These are phyloP conservation scores for Geosiphon pyriformis DNA, from an alignment of 192 early-diverging fungal genomes.

Conservation along the genomic window DNA sequence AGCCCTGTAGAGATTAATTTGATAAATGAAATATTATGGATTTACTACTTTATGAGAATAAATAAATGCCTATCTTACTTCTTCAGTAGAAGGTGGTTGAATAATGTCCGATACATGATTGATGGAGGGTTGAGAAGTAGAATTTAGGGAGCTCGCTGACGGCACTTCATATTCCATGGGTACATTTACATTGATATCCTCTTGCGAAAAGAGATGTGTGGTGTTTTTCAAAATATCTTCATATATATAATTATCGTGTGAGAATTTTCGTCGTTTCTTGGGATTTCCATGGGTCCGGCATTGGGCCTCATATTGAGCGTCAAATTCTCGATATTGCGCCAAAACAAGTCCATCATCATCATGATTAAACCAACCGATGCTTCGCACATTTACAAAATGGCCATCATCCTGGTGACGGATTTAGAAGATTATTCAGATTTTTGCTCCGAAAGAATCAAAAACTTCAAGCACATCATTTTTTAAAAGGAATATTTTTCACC, in stretches of 20 bases:
- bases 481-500: constrained; percentile 32
- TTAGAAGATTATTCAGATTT: neutral
- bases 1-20: constrained; percentile 16
- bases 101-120: too few relatives aligned
- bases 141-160: constrained; percentile 20
- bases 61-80: too few relatives aligned
- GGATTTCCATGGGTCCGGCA: neutral
- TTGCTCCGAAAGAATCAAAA: neutral
- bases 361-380: constrained; percentile 57
- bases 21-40: neutral
- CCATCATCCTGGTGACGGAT: constrained; percentile 41
- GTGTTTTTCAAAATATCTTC: constrained; percentile 12
- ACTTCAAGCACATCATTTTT: neutral
- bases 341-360: constrained; percentile 62
- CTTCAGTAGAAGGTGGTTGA: too few relatives aligned
- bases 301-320: constrained; percentile 33
- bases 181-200: constrained; percentile 3
- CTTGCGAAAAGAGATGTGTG: constrained; percentile 19
- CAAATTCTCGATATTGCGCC: constrained; percentile 38
- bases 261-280: constrained; percentile 18
- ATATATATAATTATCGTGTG: constrained; percentile 6
- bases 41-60: too few relatives aligned
- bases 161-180: constrained; percentile 26
- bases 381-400: constrained; percentile 46
- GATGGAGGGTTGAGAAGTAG: neutral